Conservation (phyloP, 805 yeast species). For the Barnettozyma sucrosica region DNA sequence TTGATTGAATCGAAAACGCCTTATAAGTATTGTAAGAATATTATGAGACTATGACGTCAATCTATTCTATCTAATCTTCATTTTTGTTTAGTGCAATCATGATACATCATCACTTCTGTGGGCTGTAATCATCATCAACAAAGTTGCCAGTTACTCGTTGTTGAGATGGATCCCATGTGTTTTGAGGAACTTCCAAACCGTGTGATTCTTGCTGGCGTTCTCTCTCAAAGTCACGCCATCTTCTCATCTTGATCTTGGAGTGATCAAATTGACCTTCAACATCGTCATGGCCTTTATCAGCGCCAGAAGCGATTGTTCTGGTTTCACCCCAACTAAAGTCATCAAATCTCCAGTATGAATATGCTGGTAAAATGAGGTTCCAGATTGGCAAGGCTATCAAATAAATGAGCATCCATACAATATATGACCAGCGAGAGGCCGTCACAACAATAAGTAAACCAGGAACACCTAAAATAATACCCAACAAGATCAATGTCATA, state of each 20-base stretch:
- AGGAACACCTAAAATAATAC: conserved; percentile 77
- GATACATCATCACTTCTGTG: background rate
- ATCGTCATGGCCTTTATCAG: conserved; percentile 60
- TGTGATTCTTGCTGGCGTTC: conserved; percentile 31
- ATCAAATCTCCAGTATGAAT: conserved; percentile 93
- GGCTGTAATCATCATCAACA: conserved; percentile 9
- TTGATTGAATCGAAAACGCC: background rate
- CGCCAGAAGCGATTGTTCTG: conserved; percentile 63
- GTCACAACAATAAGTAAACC: conserved; percentile 77
- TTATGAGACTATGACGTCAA: too few relatives aligned
- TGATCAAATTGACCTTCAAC: conserved; percentile 84
- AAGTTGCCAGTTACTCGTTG: conserved; percentile 8
- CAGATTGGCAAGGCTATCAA: conserved; percentile 83
- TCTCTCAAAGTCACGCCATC: conserved; percentile 92
- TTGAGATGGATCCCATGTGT: conserved; percentile 25
- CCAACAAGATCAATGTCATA: conserved; percentile 70
- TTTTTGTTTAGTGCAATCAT: background rate
- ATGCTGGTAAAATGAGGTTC: conserved; percentile 83
- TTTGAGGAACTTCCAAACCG: conserved; percentile 22
- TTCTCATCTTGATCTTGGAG: conserved; percentile 81
- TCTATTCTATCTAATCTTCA: background rate
- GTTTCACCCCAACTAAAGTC: conserved; percentile 98
- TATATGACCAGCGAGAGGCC: conserved; percentile 63
- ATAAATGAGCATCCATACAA: conserved; percentile 76
- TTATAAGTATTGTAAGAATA: too few relatives aligned